Evolutionary conservation across 129 eudicot genomes (phyloP), one percentile per base, ranked within the genome.

Genomic region (Escallonia herrerae): DNA sequence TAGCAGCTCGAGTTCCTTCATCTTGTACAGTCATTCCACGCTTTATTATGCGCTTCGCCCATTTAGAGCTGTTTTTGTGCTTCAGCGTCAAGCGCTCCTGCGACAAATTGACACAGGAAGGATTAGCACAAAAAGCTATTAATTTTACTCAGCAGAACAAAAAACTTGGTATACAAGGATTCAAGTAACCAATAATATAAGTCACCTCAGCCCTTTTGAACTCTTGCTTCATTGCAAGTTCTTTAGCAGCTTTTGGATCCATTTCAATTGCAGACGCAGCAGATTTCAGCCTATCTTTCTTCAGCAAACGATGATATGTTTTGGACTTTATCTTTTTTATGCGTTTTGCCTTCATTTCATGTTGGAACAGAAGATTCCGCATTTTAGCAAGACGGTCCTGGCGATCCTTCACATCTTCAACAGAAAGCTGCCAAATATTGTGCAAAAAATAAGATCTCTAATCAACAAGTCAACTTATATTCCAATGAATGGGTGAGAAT

Each of bases 1-100:
- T 83, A 79, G 99, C 97, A 81, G 88, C 93, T 51, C 84, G 69
- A 40, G 99, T 94, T 55, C 86, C 93, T 33, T 94, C 99, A 82
- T 94, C 99, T 80, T 94, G 99, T 59, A 63, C 71, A 65, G 69
- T 62, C 45, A 89, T 68, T 64, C 99, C 99, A 76, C 99, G 99
- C 63, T 80, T 59, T 44, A 89, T 67, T 44, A 89, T 83, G 33
- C 97, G 95, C 52, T 86, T 89, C 10, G 99, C 99, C 99, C 99
- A 94, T 67, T 86, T 94, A 56, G 77, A 76, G 44, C 79, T 84
- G 80, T 94, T 89, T 73, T 83, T 94, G 77, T 94, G 99, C 74
- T 84, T 89, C 61, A 79, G 65, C 15, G 90, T 94, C 84, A 86
- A 43, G 9, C 99, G 95, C 63, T 86, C 99, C 99, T 94, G 77